Percentiles rank a stretch among this genome's conserved stretches.
Evolutionary conservation across 148 eudicot species (phyloP).

Genomic region (Rhododendron simsii): DNA sequence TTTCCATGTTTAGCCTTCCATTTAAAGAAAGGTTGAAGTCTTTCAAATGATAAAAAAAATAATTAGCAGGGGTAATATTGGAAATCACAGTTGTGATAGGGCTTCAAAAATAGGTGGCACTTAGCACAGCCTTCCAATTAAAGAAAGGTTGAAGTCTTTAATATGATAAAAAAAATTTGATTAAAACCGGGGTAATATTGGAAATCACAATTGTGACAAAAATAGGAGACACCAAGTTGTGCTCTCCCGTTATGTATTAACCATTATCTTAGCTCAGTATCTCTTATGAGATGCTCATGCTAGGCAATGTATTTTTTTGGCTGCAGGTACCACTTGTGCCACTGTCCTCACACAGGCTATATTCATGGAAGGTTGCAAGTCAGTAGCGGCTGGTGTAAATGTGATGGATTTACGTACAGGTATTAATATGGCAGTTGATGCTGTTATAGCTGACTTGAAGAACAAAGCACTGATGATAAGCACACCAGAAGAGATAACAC

Average conservation of each 20-base stretch:
- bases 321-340: slow-evolving; percentile 95
- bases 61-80: too few relatives aligned
- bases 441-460: slow-evolving; percentile 73
- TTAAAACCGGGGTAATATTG: too few relatives aligned
- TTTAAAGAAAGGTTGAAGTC: too few relatives aligned
- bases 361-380: slow-evolving; percentile 87
- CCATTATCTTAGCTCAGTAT: not conserved
- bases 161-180: too few relatives aligned
- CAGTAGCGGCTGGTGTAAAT: slow-evolving; percentile 83
- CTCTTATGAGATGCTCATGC: not conserved
- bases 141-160: too few relatives aligned
- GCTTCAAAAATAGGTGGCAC: too few relatives aligned
- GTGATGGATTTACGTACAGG: slow-evolving; percentile 95
- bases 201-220: too few relatives aligned
- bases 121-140: too few relatives aligned
- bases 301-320: not conserved
- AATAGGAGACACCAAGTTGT: too few relatives aligned
- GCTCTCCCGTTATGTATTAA: not conserved
- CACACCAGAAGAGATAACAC: slow-evolving; percentile 91
- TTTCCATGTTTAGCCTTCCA: too few relatives aligned
- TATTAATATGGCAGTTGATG: slow-evolving; percentile 84
- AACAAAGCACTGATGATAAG: slow-evolving; percentile 86
- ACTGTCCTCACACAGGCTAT: slow-evolving; percentile 94
- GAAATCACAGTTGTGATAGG: too few relatives aligned
- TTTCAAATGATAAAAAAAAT: too few relatives aligned